Percentiles rank a stretch among this genome's conserved stretches.
Conservation (phyloP, 116 monocot genomes). For the Trichopus zeylanicus region DNA sequence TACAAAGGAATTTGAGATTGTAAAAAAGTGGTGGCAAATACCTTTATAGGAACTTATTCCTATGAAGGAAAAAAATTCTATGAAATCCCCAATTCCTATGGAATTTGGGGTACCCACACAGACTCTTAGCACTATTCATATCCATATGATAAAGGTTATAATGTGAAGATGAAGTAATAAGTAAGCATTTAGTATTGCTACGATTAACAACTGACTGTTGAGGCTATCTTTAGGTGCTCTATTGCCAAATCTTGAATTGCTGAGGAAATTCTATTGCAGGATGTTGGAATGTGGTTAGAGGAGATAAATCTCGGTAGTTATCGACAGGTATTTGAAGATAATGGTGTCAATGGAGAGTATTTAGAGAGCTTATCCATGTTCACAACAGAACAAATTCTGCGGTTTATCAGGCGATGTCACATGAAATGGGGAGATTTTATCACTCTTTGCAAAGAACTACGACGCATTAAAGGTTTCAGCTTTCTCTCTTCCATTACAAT, state of each 20-base stretch:
- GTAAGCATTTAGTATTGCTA: too few relatives aligned
- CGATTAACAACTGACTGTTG: too few relatives aligned
- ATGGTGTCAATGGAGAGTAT: conserved; percentile 92
- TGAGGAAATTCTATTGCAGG: conserved; percentile 39
- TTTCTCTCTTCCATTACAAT: conserved; percentile 7
- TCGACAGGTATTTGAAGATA: conserved; percentile 71
- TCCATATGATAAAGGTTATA: too few relatives aligned
- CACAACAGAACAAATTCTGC: conserved; percentile 92
- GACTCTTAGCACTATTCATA: too few relatives aligned
- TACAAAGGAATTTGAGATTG: too few relatives aligned
- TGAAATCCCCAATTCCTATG: too few relatives aligned
- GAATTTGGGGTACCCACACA: too few relatives aligned
- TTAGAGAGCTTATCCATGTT: conserved; percentile 88
- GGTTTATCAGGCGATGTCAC: conserved; percentile 88
- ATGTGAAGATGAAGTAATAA: too few relatives aligned
- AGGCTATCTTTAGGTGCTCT: background rate
- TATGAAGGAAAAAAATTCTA: too few relatives aligned
- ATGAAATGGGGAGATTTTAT: conserved; percentile 99
- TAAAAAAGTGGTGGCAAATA: too few relatives aligned
- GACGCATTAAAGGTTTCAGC: conserved; percentile 78
- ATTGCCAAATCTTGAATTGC: background rate
- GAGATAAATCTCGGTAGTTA: conserved; percentile 92
- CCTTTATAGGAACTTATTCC: too few relatives aligned
- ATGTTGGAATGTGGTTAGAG: conserved; percentile 93
- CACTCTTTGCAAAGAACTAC: conserved; percentile 88